Base-by-base conservation (phyloP, 768 basidiomycete species). In the Phlebiopsis gigantea region DNA sequence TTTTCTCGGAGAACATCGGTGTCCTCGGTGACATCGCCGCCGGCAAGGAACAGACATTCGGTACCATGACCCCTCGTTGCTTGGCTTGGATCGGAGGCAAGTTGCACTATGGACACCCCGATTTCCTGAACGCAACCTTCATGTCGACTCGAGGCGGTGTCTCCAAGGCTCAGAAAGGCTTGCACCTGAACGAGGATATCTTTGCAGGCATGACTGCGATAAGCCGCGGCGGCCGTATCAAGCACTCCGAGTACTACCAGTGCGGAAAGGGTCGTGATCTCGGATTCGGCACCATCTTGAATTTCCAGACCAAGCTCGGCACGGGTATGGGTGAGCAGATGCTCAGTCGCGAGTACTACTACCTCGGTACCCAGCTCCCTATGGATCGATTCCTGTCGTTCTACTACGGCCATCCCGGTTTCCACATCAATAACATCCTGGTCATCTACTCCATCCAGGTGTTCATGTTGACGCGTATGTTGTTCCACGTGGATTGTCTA, bases 321-420 rank as follows among this genome's bases (percentile, higher is more conserved):
- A 97, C 92, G 28, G 97, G 97, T 73, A 99, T 99, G 97, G 97
- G 97, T 65, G 97, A 99, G 72, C 97, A 99, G 69, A 96, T 98
- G 94, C 87, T 99, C 64, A 98, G 94, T 73, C 85, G 97, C 63
- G 97, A 99, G 74, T 99, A 99, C 71, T 99, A 98, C 72, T 99
- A 98, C 71, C 79, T 99, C 46, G 97, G 97, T 51, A 99, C 97
- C 8, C 97, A 99, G 70, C 79, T 99, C 55, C 97, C 97, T 30
- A 85, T 99, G 66, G 97, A 99, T 70, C 90, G 97, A 24, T 99
- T 99, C 85, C 78, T 99, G 65, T 98, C 96, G 21, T 99, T 98
- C 80, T 99, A 99, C 77, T 99, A 98, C 66, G 96, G 90, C 54
- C 97, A 99, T 73, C 96, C 97, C 55, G 97, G 93, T 66, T 99